Conservation (phyloP, 768 basidiomycete species). For the Lactifluus echinatus region DNA sequence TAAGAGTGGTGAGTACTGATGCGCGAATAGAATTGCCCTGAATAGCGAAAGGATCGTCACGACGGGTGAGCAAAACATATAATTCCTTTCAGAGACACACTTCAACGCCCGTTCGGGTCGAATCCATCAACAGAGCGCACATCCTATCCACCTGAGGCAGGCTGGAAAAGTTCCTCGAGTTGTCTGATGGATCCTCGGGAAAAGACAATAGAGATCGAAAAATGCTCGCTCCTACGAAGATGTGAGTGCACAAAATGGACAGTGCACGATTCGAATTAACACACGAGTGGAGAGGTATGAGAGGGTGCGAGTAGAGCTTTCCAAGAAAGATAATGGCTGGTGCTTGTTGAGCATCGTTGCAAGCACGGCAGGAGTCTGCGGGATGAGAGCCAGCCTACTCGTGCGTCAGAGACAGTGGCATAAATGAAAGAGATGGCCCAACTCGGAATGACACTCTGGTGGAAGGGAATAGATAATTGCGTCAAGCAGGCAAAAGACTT, state of each 20-base stretch:
- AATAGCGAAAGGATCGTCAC: background rate
- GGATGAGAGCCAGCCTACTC: constrained; percentile 33
- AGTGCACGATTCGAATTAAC: constrained; percentile 47
- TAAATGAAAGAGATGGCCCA: background rate
- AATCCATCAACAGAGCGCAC: constrained; percentile 24
- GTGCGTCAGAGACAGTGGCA: background rate
- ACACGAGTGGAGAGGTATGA: constrained; percentile 36
- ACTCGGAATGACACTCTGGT: constrained; percentile 7
- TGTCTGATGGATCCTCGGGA: constrained; percentile 13
- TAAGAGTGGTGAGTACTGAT: constrained; percentile 34
- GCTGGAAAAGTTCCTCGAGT: constrained; percentile 15
- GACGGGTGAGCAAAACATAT: background rate
- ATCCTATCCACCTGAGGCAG: constrained; percentile 29
- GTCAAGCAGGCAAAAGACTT: constrained; percentile 12
- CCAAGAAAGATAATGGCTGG: constrained; percentile 46
- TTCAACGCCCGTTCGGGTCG: constrained; percentile 18
- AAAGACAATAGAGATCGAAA: constrained; percentile 20
- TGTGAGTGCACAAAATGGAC: constrained; percentile 11
- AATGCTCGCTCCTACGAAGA: background rate
- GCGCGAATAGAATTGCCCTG: constrained; percentile 33
- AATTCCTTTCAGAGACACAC: constrained; percentile 14
- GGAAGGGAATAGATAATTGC: constrained; percentile 14
- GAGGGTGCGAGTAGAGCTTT: constrained; percentile 28
- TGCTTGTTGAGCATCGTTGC: constrained; percentile 39
- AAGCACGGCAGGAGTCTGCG: constrained; percentile 35